phyloP scores from a whole-genome alignment of 2,329 filamentous ascomycete species.

The Talaromyces sp. region DNA sequence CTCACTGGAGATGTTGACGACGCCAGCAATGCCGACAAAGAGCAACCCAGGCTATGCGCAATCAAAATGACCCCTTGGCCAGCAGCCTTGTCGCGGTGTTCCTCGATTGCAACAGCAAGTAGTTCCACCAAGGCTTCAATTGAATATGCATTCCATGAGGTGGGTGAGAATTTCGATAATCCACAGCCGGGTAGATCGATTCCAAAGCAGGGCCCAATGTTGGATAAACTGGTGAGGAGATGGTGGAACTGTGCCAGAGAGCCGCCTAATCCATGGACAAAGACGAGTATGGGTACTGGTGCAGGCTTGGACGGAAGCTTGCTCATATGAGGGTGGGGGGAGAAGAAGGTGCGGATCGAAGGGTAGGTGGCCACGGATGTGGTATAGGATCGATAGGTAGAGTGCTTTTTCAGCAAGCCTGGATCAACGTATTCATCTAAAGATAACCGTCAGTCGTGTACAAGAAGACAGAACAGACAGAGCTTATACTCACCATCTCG shows the following conservation, averaged over 20 bases:
- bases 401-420: constrained; percentile 73
- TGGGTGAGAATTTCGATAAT: constrained; percentile 67
- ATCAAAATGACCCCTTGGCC: constrained; percentile 73
- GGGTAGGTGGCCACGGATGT: constrained; percentile 68
- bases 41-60: constrained; percentile 87
- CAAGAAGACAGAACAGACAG: not conserved
- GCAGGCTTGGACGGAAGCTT: constrained; percentile 70
- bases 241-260: constrained; percentile 83
- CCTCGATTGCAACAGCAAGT: constrained; percentile 68
- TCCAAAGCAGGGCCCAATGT: constrained; percentile 77
- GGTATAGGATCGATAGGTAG: constrained; percentile 65
- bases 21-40: constrained; percentile 68
- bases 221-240: constrained; percentile 73
- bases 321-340: constrained; percentile 73
- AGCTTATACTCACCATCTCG: constrained; percentile 22
- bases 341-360: constrained; percentile 75
- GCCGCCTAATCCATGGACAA: constrained; percentile 90
- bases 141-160: constrained; percentile 72
- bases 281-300: constrained; percentile 79
- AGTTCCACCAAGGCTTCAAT: constrained; percentile 71
- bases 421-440: constrained; percentile 59
- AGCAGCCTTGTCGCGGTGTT: constrained; percentile 61
- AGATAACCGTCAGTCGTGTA: not conserved
- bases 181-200: constrained; percentile 91
- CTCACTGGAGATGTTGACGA: constrained; percentile 53